Conservation (phyloP, 371 early-diverging fungal species). For the Apophysomyces elegans region DNA sequence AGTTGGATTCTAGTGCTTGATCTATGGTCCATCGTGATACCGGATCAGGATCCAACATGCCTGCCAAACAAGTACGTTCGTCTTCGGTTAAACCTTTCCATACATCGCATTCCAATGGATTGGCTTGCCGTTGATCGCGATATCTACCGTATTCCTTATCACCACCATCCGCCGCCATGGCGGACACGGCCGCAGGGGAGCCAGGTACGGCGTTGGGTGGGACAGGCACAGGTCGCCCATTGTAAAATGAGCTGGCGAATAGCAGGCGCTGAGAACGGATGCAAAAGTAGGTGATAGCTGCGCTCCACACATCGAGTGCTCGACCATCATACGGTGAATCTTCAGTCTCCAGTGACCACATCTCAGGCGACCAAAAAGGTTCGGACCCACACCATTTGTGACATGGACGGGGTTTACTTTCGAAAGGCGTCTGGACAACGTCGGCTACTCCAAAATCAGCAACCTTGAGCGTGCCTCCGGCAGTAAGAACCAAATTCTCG, state of each 20-base stretch:
- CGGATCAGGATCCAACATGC: slow-evolving; percentile 75
- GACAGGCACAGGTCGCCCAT: slow-evolving; percentile 26
- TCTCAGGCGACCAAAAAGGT: slow-evolving; percentile 92
- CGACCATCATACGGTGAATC: slow-evolving; percentile 71
- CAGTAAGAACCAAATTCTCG: slow-evolving; percentile 92
- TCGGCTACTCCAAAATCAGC: slow-evolving; percentile 98
- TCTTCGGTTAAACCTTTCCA: slow-evolving; percentile 26
- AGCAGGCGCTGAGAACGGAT: slow-evolving; percentile 78
- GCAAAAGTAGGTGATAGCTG: slow-evolving; percentile 81
- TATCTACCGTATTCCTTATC: slow-evolving; percentile 34
- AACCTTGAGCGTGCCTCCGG: slow-evolving; percentile 87
- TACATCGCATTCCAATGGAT: slow-evolving; percentile 31
- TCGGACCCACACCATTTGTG: slow-evolving; percentile 85
- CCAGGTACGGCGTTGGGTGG: slow-evolving; percentile 25
- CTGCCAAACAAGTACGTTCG: slow-evolving; percentile 37
- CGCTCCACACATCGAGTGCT: slow-evolving; percentile 84
- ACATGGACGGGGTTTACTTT: slow-evolving; percentile 68
- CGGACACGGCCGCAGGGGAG: slow-evolving; percentile 42
- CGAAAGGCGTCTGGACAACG: slow-evolving; percentile 82
- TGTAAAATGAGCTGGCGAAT: slow-evolving; percentile 45
- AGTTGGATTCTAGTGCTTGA: slow-evolving; percentile 80
- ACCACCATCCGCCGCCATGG: slow-evolving; percentile 34
- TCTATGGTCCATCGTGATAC: slow-evolving; percentile 75
- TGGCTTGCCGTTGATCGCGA: slow-evolving; percentile 29
- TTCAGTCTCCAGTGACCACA: slow-evolving; percentile 56